phyloP scores from a whole-genome alignment of 2,329 filamentous ascomycete species.

The Aspergillus bombycis region DNA sequence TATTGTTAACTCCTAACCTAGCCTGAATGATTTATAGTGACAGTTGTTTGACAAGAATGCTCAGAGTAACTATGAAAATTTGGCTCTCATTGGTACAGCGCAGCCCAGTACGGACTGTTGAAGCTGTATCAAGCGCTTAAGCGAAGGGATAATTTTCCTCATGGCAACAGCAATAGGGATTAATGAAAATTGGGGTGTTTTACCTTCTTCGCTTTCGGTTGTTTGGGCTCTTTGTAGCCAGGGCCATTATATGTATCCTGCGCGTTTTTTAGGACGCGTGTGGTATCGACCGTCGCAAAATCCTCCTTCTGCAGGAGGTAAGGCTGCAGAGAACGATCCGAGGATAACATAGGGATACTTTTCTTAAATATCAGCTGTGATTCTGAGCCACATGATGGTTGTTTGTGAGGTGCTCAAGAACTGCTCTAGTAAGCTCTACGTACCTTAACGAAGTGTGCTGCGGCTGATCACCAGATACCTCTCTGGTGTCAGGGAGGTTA shows the following conservation, averaged over 20 bases:
- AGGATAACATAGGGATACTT: slow-evolving; percentile 56
- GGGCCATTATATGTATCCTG: slow-evolving; percentile 22
- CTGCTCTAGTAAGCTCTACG: background rate
- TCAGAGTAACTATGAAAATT: slow-evolving; percentile 76
- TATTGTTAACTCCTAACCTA: slow-evolving; percentile 14
- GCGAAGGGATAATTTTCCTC: slow-evolving; percentile 77
- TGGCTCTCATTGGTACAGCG: slow-evolving; percentile 71
- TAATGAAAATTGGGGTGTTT: slow-evolving; percentile 22
- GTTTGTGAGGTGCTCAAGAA: no score
- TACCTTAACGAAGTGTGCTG: slow-evolving; percentile 18
- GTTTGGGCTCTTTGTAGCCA: background rate
- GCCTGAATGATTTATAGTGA: background rate
- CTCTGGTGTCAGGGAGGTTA: background rate
- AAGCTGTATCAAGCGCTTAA: slow-evolving; percentile 70
- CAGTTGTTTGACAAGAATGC: slow-evolving; percentile 35
- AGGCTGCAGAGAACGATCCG: slow-evolving; percentile 52
- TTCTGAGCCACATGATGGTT: background rate
- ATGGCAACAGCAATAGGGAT: slow-evolving; percentile 48
- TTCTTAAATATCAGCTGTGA: background rate
- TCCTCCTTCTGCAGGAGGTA: slow-evolving; percentile 58
- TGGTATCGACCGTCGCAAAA: slow-evolving; percentile 57
- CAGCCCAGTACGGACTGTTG: slow-evolving; percentile 76
- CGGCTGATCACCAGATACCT: background rate
- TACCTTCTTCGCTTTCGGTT: slow-evolving; percentile 53
- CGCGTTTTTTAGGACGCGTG: slow-evolving; percentile 48